Evolutionary conservation across 2,329 filamentous ascomycete genomes (phyloP).

Genomic region (Epichloe festucae): DNA sequence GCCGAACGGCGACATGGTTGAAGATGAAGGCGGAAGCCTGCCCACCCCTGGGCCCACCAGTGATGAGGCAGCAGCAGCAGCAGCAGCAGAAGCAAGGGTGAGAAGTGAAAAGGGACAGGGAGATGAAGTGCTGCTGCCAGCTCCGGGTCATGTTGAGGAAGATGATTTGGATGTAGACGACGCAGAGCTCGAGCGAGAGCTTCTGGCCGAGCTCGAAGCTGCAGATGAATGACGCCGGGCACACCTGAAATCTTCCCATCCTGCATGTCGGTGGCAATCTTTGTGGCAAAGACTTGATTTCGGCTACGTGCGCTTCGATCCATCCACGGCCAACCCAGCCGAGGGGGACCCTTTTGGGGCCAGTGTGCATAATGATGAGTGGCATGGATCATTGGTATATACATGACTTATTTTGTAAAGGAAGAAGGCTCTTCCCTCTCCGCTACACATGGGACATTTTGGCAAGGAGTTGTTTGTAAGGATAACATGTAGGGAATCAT

Average conservation of each 20-base stretch:
- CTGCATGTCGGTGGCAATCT: background rate
- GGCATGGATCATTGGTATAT: background rate
- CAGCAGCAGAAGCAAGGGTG: conserved; percentile 13
- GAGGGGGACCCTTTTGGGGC: background rate
- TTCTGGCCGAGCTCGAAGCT: conserved; percentile 46
- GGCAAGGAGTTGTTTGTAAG: conserved; percentile 2
- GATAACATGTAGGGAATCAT: background rate
- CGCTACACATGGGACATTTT: background rate
- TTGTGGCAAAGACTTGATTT: background rate
- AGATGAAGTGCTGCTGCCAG: background rate
- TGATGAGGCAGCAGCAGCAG: conserved; percentile 19
- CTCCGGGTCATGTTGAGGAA: conserved; percentile 14
- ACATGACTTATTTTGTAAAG: background rate
- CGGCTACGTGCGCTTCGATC: background rate
- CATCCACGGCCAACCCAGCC: background rate
- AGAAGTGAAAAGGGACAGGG: conserved; percentile 7
- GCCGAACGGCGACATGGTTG: conserved; percentile 22
- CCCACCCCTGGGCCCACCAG: conserved; percentile 27
- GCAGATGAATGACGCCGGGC: conserved; percentile 13
- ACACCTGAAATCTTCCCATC: too few relatives aligned
- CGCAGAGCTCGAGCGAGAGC: conserved; percentile 49
- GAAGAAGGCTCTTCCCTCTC: background rate
- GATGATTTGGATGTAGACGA: conserved; percentile 32
- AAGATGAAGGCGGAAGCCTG: conserved; percentile 23
- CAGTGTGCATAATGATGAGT: conserved; percentile 1